Evolutionary conservation across 495 filamentous ascomycete genomes (phyloP), one percentile per base, ranked within the genome.

Genomic region (Tricharina praecox): DNA sequence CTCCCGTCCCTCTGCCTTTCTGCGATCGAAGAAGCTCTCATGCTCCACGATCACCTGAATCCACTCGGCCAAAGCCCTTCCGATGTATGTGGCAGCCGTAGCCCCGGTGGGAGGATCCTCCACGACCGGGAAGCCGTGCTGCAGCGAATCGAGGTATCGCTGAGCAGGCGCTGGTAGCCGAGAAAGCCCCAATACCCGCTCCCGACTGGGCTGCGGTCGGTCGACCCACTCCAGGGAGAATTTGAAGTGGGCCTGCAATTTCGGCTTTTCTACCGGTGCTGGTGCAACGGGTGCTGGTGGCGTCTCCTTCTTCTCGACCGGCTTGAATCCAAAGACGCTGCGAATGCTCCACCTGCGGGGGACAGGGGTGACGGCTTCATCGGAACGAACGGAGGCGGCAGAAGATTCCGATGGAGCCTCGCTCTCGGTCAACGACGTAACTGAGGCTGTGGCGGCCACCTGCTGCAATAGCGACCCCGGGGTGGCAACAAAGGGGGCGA

Each of bases 1-100:
- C 7, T 83, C 76, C 11, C 93, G 81, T 38, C 90, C 90, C 63
- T 97, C 90, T 32, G 77, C 77, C 50, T 78, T 80, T 48, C 90
- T 72, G 23, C 88, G 72, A 23, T 93, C 83, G 38, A 88, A 82
- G 63, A 97, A 97, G 57, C 77, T 84, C 60, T 96, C 86, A 65
- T 79, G 87, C 62, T 97, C 90, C 20, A 71, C 70, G 5, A 95
- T 78, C 28, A 95, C 74, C 18, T 83, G 64, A 11, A 76, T 68
- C 90, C 90, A 97, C 63, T 97, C 90, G 1, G 88, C 86, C 42
- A 97, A 70, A 1, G 90, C 85, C 37, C 88, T 75, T 1, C 90
- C 90, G 4, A 77, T 69, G 63, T 97, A 96, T 51, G 78, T 83
- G 45, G 34, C 52, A 34, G 18, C 44, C 49, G 9, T 52, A 18